These are phyloP conservation scores for Wickerhamomyces subpelliculosus DNA, from an alignment of 805 yeast genomes.

Conservation along the genomic window DNA sequence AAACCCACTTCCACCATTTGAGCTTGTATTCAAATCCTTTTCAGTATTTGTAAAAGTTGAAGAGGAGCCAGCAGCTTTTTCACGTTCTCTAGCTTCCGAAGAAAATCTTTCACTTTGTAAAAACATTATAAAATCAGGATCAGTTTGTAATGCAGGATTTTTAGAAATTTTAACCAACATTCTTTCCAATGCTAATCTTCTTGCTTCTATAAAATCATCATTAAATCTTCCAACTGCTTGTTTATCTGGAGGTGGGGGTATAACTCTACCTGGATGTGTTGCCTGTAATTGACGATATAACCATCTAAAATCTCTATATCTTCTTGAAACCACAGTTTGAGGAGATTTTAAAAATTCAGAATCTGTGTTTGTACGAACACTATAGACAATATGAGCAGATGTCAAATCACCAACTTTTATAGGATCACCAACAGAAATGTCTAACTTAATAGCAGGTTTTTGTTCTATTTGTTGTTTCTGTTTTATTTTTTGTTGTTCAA, in stretches of 20 bases:
- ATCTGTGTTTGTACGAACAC: constrained; percentile 55
- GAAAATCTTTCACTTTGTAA: constrained; percentile 66
- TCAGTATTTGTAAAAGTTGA: constrained; percentile 21
- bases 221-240: constrained; percentile 90
- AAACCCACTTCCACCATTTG: constrained; percentile 48
- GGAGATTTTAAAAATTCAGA: constrained; percentile 24
- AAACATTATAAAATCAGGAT: constrained; percentile 72
- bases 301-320: constrained; percentile 94
- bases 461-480: constrained; percentile 6
- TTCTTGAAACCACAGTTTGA: constrained; percentile 60
- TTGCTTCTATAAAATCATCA: constrained; percentile 79
- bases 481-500: constrained; percentile 8
- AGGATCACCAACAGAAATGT: constrained; percentile 82
- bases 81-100: constrained; percentile 62
- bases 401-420: constrained; percentile 87
- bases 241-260: constrained; percentile 96
- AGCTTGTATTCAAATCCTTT: constrained; percentile 15
- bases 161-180: constrained; percentile 74
- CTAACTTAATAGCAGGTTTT: constrained; percentile 29
- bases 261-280: constrained; percentile 82
- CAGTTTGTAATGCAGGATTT: constrained; percentile 52
- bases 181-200: constrained; percentile 76
- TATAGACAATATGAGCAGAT: constrained; percentile 81
- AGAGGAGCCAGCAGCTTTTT: constrained; percentile 47
- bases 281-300: constrained; percentile 79